phyloP scores from a whole-genome alignment of 768 basidiomycete genomes.

The Boletus pseudopeckii region DNA sequence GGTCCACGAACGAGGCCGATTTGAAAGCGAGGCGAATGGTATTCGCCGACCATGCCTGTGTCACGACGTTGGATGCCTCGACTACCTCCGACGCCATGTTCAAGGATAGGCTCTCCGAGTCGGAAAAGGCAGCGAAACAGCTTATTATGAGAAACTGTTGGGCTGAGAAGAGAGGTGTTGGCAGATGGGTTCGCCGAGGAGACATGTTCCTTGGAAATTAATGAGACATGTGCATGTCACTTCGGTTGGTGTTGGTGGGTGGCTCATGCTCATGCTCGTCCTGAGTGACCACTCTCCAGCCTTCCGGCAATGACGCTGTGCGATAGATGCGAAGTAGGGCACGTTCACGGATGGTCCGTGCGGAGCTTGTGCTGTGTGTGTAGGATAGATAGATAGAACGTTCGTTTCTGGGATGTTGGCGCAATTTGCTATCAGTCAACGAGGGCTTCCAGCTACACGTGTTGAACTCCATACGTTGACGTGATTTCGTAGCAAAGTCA shows the following conservation, averaged over 20 bases:
- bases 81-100: conserved; percentile 14
- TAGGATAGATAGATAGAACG: conserved; percentile 19
- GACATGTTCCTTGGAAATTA: conserved; percentile 28
- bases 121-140: conserved; percentile 20
- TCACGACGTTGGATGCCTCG: conserved; percentile 32
- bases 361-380: neutral
- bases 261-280: conserved; percentile 1
- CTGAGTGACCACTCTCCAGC: neutral
- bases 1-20: conserved; percentile 34
- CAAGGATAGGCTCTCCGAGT: conserved; percentile 24
- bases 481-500: conserved; percentile 11
- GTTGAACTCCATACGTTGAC: conserved; percentile 6
- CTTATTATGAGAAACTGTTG: conserved; percentile 28
- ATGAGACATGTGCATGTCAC: conserved; percentile 19
- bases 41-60: conserved; percentile 38
- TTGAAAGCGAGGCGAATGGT: conserved; percentile 34
- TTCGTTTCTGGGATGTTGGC: conserved; percentile 9
- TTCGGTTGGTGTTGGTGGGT: conserved; percentile 10
- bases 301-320: neutral
- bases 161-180: conserved; percentile 22
- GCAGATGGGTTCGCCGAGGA: conserved; percentile 23
- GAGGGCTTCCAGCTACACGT: conserved; percentile 17
- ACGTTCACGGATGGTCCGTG: conserved; percentile 3
- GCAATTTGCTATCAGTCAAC: conserved; percentile 4
- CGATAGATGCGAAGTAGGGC: neutral